Conservation (phyloP, 805 yeast genomes). For the Candida taoyuanica region DNA sequence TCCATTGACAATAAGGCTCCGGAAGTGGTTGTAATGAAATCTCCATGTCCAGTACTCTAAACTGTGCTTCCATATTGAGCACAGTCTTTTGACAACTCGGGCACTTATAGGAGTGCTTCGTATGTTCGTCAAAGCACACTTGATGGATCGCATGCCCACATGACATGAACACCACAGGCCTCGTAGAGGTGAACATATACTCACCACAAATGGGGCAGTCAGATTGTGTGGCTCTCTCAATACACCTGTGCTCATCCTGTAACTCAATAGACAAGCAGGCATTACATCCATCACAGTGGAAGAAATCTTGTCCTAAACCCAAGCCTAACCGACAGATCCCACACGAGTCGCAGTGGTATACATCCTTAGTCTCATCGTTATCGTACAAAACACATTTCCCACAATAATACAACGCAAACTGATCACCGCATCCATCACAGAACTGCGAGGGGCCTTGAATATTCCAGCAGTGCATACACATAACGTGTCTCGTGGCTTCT, state of each 20-base stretch:
- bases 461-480: slow-evolving; percentile 76
- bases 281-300: slow-evolving; percentile 87
- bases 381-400: slow-evolving; percentile 76
- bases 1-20: slow-evolving; percentile 71
- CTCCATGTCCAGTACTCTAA: slow-evolving; percentile 81
- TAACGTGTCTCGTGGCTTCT: slow-evolving; percentile 55
- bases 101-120: slow-evolving; percentile 83
- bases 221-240: slow-evolving; percentile 82
- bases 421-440: slow-evolving; percentile 63
- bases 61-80: slow-evolving; percentile 82
- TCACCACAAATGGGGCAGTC: slow-evolving; percentile 93
- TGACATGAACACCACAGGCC: slow-evolving; percentile 82
- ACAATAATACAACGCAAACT: slow-evolving; percentile 76
- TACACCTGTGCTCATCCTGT: slow-evolving; percentile 73
- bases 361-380: slow-evolving; percentile 71
- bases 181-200: slow-evolving; percentile 77
- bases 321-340: slow-evolving; percentile 89
- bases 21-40: slow-evolving; percentile 75
- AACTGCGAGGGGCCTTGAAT: slow-evolving; percentile 70
- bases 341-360: slow-evolving; percentile 89
- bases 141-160: slow-evolving; percentile 96
- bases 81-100: slow-evolving; percentile 86
- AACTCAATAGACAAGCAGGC: slow-evolving; percentile 82
- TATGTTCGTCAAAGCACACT: slow-evolving; percentile 72
- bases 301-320: slow-evolving; percentile 83